phyloP scores from a whole-genome alignment of 768 basidiomycete species.

The Cyathus striatus region DNA sequence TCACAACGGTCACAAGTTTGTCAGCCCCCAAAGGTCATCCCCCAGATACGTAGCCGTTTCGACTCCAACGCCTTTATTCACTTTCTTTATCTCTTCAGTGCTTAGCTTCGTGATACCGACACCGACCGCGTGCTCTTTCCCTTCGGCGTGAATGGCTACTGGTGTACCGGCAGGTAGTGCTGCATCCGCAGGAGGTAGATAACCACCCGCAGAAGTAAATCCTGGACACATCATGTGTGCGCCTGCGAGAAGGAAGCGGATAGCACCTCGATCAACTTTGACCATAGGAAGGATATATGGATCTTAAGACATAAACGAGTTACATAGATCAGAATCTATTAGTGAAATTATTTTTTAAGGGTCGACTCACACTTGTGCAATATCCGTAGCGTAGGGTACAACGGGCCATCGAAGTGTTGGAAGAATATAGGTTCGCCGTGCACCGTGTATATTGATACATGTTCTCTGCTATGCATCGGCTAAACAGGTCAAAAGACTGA shows the following conservation, averaged over 20 bases:
- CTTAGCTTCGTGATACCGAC: slow-evolving; percentile 78
- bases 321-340: too few relatives aligned
- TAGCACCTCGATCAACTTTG: slow-evolving; percentile 92
- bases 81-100: slow-evolving; percentile 84
- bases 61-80: slow-evolving; percentile 89
- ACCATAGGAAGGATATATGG: slow-evolving; percentile 87
- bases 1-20: slow-evolving; percentile 43
- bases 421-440: slow-evolving; percentile 87
- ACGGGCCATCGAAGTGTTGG: slow-evolving; percentile 94
- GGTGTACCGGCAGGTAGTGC: slow-evolving; percentile 66
- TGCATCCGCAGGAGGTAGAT: slow-evolving; percentile 68
- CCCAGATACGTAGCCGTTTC: slow-evolving; percentile 85
- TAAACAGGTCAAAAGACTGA: slow-evolving; percentile 13
- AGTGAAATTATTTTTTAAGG: too few relatives aligned
- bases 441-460: slow-evolving; percentile 89
- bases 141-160: slow-evolving; percentile 94
- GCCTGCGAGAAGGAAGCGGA: slow-evolving; percentile 91
- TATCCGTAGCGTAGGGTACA: slow-evolving; percentile 83
- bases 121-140: slow-evolving; percentile 88
- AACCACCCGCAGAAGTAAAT: slow-evolving; percentile 87
- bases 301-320: slow-evolving; percentile 45
- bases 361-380: slow-evolving; percentile 91
- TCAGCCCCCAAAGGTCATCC: slow-evolving; percentile 79
- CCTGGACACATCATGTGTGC: slow-evolving; percentile 98
- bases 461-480: slow-evolving; percentile 72